Conservation (phyloP, 495 filamentous ascomycete species). For the Penicillium lividum region DNA sequence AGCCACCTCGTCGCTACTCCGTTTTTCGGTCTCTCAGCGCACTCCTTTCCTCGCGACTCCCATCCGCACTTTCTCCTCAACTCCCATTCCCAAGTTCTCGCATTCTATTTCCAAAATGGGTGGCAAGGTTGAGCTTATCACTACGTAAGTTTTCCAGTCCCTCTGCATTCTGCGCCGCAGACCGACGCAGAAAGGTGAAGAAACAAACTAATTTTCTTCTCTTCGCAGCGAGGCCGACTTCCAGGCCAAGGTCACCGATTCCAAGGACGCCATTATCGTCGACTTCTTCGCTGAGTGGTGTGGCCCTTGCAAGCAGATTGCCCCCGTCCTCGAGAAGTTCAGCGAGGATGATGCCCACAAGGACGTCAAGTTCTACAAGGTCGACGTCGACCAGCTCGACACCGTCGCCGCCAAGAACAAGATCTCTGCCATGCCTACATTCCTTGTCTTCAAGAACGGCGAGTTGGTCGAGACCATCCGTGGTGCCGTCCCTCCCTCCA, state of each 20-base stretch:
- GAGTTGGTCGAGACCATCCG: conserved; percentile 67
- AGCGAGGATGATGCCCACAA: conserved; percentile 59
- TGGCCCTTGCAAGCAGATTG: conserved; percentile 90
- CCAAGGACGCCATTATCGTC: conserved; percentile 63
- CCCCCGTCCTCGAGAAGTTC: conserved; percentile 69
- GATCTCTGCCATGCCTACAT: conserved; percentile 95
- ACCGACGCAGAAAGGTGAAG: too few relatives aligned
- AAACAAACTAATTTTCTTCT: neutral
- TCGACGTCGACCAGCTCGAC: conserved; percentile 85
- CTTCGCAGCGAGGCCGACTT: conserved; percentile 61
- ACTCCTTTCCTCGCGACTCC: conserved; percentile 11
- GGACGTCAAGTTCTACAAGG: conserved; percentile 76
- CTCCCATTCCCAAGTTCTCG: conserved; percentile 42
- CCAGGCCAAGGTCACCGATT: conserved; percentile 36
- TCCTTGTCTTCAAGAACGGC: conserved; percentile 80
- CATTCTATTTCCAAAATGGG: conserved; percentile 54
- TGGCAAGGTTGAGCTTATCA: conserved; percentile 35
- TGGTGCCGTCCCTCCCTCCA: conserved; percentile 73
- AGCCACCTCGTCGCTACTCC: conserved; percentile 32
- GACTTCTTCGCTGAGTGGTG: conserved; percentile 94
- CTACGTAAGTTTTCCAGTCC: conserved; percentile 25
- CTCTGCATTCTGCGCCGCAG: neutral
- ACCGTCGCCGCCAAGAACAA: conserved; percentile 76
- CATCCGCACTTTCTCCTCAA: conserved; percentile 34
- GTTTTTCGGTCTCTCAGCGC: conserved; percentile 19